Conservation (phyloP, 2,329 filamentous ascomycete genomes). For the Scolecobasidium constrictum region DNA sequence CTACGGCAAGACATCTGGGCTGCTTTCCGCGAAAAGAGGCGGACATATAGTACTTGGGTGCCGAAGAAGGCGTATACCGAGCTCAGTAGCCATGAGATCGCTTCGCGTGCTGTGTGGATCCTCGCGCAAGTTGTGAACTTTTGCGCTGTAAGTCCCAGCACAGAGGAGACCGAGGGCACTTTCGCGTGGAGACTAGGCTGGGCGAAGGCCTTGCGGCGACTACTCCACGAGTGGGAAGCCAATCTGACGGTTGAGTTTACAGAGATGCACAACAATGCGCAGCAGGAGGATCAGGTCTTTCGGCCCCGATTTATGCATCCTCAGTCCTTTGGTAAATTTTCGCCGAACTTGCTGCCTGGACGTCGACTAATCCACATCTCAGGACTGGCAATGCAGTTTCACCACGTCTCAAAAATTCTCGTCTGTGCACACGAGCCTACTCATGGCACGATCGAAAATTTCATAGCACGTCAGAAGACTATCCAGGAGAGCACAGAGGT, state of each 20-base stretch:
- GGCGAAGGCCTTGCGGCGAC: slow-evolving; percentile 34
- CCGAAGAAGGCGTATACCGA: slow-evolving; percentile 38
- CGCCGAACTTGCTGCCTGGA: too few relatives aligned
- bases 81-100: slow-evolving; percentile 32
- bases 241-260: slow-evolving; percentile 34
- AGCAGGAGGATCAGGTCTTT: slow-evolving; percentile 23
- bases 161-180: slow-evolving; percentile 29
- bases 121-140: slow-evolving; percentile 48
- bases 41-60: slow-evolving; percentile 47
- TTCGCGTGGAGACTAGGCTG: slow-evolving; percentile 32
- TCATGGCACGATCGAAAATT: slow-evolving; percentile 38
- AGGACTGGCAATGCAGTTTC: slow-evolving; percentile 42
- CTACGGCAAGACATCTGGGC: slow-evolving; percentile 55
- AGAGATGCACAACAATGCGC: slow-evolving; percentile 24
- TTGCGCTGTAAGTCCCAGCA: slow-evolving; percentile 39
- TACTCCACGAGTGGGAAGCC: slow-evolving; percentile 39
- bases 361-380: too few relatives aligned
- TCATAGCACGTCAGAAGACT: slow-evolving; percentile 30
- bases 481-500: slow-evolving; percentile 36
- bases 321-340: slow-evolving; percentile 26
- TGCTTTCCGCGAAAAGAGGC: slow-evolving; percentile 47
- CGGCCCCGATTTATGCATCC: slow-evolving; percentile 42
- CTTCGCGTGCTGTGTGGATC: slow-evolving; percentile 42
- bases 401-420: slow-evolving; percentile 42
- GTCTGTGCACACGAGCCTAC: slow-evolving; percentile 43